Evolutionary conservation across 208 protist genomes (phyloP).

Genomic region (Angomonas ambiguus): DNA sequence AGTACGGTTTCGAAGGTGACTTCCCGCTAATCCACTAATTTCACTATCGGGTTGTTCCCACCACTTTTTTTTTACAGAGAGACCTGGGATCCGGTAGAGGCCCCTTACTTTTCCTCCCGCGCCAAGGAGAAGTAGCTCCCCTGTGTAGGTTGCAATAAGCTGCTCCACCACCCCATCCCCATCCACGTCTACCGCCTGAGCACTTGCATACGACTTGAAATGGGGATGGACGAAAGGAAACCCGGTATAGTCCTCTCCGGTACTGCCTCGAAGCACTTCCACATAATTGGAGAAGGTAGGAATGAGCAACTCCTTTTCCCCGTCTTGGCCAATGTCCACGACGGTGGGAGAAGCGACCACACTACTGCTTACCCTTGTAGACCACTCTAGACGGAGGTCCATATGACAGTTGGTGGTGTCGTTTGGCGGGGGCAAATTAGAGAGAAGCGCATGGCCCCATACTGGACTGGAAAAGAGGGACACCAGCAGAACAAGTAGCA

Average conservation of each 20-base stretch:
- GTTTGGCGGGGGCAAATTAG: not conserved
- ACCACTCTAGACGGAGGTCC: conserved; percentile 67
- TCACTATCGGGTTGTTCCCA: conserved; percentile 20
- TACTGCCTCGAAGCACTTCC: conserved; percentile 53
- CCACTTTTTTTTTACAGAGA: conserved; percentile 84
- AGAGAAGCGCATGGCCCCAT: not conserved
- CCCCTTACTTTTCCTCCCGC: conserved; percentile 51
- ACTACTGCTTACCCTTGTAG: conserved; percentile 70
- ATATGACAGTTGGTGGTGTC: conserved; percentile 27
- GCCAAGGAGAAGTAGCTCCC: conserved; percentile 80
- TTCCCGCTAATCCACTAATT: conserved; percentile 3
- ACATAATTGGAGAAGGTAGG: conserved; percentile 74
- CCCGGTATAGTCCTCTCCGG: conserved; percentile 53
- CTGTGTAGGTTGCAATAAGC: conserved; percentile 80
- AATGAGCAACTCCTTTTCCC: conserved; percentile 78
- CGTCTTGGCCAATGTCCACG: conserved; percentile 71
- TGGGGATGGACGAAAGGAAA: conserved; percentile 78
- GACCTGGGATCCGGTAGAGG: conserved; percentile 59
- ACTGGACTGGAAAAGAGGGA: not conserved
- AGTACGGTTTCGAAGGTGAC: not conserved
- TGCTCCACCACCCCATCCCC: conserved; percentile 79
- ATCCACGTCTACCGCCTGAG: conserved; percentile 80
- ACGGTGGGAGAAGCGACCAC: conserved; percentile 76
- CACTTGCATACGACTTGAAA: conserved; percentile 76
- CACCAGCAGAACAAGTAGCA: not conserved